phyloP scores from a whole-genome alignment of 179 eudicot genomes.

The Camellia oleifera region DNA sequence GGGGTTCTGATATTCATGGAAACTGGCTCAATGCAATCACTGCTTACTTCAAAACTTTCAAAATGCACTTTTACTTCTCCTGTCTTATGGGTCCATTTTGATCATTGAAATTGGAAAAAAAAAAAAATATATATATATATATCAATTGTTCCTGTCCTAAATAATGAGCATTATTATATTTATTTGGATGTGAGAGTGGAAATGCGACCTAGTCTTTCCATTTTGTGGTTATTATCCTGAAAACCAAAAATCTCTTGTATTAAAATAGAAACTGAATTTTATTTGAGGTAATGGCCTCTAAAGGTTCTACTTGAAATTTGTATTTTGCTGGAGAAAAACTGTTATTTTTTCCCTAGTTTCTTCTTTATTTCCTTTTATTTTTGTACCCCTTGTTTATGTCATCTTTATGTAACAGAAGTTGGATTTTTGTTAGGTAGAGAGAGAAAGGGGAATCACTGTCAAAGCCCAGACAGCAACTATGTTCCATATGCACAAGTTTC shows the following conservation, averaged over 20 bases:
- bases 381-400: background rate
- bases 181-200: background rate
- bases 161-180: background rate
- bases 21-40: too few relatives aligned
- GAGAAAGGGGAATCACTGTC: conserved; percentile 97
- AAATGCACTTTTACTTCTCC: too few relatives aligned
- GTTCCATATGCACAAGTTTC: conserved; percentile 57
- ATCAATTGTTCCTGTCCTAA: too few relatives aligned
- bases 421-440: conserved; percentile 65
- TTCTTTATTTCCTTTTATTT: background rate
- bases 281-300: background rate
- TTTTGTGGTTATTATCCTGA: background rate
- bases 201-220: background rate
- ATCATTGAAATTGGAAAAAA: conserved; percentile 1
- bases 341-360: background rate
- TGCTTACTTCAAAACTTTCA: too few relatives aligned
- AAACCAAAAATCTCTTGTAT: background rate
- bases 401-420: conserved; percentile 8
- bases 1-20: too few relatives aligned
- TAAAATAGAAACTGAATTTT: background rate
- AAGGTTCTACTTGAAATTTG: background rate
- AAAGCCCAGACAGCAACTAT: conserved; percentile 98
- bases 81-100: background rate
- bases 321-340: background rate
- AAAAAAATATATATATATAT: background rate